Evolutionary conservation across 345 rosid species (phyloP).

Genomic region (Murraya paniculata): DNA sequence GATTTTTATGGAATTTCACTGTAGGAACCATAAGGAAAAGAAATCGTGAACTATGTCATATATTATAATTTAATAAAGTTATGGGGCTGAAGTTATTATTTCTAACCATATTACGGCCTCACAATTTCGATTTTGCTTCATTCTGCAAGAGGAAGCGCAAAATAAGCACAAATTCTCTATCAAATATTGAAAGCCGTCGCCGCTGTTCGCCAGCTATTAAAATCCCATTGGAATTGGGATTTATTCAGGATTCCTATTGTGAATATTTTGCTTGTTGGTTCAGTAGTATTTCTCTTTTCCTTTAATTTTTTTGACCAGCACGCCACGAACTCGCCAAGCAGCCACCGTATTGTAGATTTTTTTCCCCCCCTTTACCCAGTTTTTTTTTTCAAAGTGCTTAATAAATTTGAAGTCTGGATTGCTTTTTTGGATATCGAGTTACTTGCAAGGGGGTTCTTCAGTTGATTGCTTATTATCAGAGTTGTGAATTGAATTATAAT

Average conservation of each 20-base stretch:
- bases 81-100: background rate
- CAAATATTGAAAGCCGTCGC: background rate
- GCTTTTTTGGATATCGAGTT: background rate
- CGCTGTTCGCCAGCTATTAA: too few relatives aligned
- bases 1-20: background rate
- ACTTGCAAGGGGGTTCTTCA: background rate
- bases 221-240: too few relatives aligned
- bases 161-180: background rate
- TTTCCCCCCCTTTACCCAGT: too few relatives aligned
- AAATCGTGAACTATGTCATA: too few relatives aligned
- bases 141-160: background rate
- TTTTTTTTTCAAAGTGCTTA: background rate
- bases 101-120: too few relatives aligned
- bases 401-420: background rate
- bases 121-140: background rate
- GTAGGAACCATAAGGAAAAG: background rate
- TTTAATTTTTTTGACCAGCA: too few relatives aligned
- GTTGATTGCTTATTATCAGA: background rate
- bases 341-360: background rate
- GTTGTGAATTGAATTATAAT: background rate
- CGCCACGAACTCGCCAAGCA: background rate
- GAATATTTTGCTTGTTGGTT: too few relatives aligned
- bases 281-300: too few relatives aligned
- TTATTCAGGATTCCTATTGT: too few relatives aligned
- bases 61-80: too few relatives aligned